Evolutionary conservation across 1,139 yeast species (phyloP).

Genomic region (Protomyces macrosporus): DNA sequence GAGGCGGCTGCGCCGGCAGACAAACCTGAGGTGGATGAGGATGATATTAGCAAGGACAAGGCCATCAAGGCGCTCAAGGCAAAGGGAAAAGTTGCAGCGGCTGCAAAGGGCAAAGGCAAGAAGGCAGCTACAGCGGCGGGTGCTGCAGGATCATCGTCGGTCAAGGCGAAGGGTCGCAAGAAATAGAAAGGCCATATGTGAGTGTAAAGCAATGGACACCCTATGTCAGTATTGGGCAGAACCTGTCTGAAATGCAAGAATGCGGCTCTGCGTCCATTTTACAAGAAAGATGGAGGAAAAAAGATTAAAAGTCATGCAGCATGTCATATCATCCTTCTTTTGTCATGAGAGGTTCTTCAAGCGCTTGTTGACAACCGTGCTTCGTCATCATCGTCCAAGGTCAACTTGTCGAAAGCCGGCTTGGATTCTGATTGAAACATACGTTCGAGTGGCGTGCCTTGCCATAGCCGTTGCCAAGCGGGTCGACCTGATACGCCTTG

Average conservation of each 20-base stretch:
- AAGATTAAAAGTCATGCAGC: background rate
- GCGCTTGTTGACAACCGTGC: too few relatives aligned
- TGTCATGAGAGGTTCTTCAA: background rate
- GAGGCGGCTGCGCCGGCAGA: slow-evolving; percentile 62
- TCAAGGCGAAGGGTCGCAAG: slow-evolving; percentile 12
- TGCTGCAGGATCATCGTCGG: slow-evolving; percentile 31
- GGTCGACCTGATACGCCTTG: slow-evolving; percentile 9
- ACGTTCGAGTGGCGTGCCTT: slow-evolving; percentile 17
- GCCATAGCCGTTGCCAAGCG: slow-evolving; percentile 19
- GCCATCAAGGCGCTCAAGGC: slow-evolving; percentile 42
- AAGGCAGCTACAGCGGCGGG: slow-evolving; percentile 30
- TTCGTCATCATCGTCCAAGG: background rate
- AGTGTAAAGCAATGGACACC: background rate
- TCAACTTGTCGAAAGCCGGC: background rate
- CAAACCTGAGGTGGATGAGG: slow-evolving; percentile 44
- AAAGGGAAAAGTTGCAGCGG: slow-evolving; percentile 46
- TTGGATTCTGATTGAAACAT: slow-evolving; percentile 2
- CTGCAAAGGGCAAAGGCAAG: slow-evolving; percentile 37
- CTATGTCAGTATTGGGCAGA: slow-evolving; percentile 38
- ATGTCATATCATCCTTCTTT: background rate
- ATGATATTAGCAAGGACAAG: slow-evolving; percentile 35
- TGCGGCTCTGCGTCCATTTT: too few relatives aligned
- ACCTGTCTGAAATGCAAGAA: background rate
- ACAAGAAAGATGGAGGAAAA: background rate
- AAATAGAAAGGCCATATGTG: background rate